Conservation (phyloP, 2,329 filamentous ascomycete species). For the Xylaria sp. region DNA sequence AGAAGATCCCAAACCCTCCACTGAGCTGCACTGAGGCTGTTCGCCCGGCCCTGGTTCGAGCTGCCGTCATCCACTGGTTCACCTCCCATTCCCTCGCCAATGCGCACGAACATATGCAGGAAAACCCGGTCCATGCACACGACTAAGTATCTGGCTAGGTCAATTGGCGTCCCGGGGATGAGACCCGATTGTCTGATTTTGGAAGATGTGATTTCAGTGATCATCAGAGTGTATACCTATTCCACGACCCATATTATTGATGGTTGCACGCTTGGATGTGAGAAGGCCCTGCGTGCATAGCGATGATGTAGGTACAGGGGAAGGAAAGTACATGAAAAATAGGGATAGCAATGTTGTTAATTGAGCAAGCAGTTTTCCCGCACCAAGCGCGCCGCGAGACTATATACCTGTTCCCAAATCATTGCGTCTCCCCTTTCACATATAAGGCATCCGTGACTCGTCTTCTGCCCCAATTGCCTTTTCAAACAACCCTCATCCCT, state of each 20-base stretch:
- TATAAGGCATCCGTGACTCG: constrained; percentile 28
- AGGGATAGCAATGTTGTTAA: constrained; percentile 4
- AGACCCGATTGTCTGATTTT: constrained; percentile 22
- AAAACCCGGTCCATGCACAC: constrained; percentile 21
- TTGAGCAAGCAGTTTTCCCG: constrained; percentile 17
- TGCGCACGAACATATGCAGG: constrained; percentile 32
- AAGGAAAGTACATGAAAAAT: not conserved
- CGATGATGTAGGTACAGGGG: constrained; percentile 23
- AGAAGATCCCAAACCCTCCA: constrained; percentile 5
- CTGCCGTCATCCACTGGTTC: constrained; percentile 32
- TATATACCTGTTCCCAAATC: constrained; percentile 10
- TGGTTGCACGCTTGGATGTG: constrained; percentile 28
- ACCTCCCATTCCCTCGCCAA: constrained; percentile 27
- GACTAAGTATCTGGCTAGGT: constrained; percentile 13
- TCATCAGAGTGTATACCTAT: constrained; percentile 18
- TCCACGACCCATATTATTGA: constrained; percentile 10
- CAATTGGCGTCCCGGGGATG: constrained; percentile 25
- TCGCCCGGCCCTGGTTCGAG: constrained; percentile 27
- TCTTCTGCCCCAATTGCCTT: constrained; percentile 23
- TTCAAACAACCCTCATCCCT: constrained; percentile 14
- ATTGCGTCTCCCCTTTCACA: constrained; percentile 14
- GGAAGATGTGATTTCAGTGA: constrained; percentile 21
- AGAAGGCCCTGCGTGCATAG: constrained; percentile 25
- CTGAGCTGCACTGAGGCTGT: constrained; percentile 24
- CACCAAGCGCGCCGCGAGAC: constrained; percentile 20